These are phyloP conservation scores for Malbranchea cinnamomea DNA, from an alignment of 2,329 filamentous ascomycete genomes.

Conservation along the genomic window DNA sequence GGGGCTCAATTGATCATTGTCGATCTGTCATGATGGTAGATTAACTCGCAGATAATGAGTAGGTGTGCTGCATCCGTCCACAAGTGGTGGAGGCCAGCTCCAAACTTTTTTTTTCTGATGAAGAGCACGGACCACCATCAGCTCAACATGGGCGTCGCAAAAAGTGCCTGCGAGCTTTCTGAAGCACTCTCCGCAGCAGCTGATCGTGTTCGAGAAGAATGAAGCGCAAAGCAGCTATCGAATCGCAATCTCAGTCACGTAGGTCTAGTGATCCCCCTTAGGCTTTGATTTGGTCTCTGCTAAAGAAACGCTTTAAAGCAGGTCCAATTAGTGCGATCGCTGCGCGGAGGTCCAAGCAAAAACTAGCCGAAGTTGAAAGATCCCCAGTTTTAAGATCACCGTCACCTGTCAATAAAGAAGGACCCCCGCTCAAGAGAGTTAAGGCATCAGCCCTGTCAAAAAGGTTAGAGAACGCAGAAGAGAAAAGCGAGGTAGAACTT, in stretches of 20 bases:
- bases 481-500: background rate
- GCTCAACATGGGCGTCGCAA: slow-evolving; percentile 3
- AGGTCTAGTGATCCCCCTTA: background rate
- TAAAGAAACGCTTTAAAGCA: slow-evolving; percentile 2
- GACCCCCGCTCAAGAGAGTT: slow-evolving; percentile 22
- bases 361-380: too few relatives aligned
- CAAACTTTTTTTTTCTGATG: slow-evolving; percentile 19
- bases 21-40: too few relatives aligned
- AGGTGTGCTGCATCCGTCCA: too few relatives aligned
- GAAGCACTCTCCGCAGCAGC: background rate
- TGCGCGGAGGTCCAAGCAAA: slow-evolving; percentile 26
- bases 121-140: slow-evolving; percentile 25
- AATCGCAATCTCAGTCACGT: slow-evolving; percentile 8
- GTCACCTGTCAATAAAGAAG: slow-evolving; percentile 12
- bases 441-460: slow-evolving; percentile 17
- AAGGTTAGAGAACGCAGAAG: slow-evolving; percentile 11
- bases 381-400: too few relatives aligned
- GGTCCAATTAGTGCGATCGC: slow-evolving; percentile 26
- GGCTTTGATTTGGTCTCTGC: background rate
- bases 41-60: too few relatives aligned
- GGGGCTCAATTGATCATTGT: too few relatives aligned
- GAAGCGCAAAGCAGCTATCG: slow-evolving; percentile 8
- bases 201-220: slow-evolving; percentile 2
- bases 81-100: too few relatives aligned
- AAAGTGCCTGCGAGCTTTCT: background rate